Evolutionary conservation across 140 eudicot species (phyloP), one percentile per base, ranked within the genome.

Genomic region (Stevia rebaudiana): DNA sequence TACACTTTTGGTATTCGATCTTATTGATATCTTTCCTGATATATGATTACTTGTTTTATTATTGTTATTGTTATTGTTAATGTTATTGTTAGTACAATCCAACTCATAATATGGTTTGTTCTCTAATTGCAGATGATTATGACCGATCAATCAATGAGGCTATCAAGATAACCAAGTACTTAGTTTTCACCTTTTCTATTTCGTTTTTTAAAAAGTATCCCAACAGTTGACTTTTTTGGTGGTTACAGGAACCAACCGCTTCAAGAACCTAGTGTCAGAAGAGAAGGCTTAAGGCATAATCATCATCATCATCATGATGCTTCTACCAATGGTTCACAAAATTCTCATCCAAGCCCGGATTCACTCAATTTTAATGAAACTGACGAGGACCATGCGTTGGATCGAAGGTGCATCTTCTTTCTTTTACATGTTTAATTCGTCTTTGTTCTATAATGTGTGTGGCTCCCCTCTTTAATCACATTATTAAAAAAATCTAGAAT

Each of bases 81-180:
- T n/a, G n/a, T n/a, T n/a, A n/a, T n/a, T n/a, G n/a, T n/a, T 1
- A 8, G 11, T 5, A 8, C 18, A 15, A 15, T 37, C 12, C 3
- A 46, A 37, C 11, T 49, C 31, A n/a, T n/a, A n/a, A n/a, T n/a
- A n/a, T n/a, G n/a, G n/a, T n/a, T n/a, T n/a, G n/a, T n/a, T n/a
- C n/a, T n/a, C n/a, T n/a, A n/a, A n/a, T 54, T 83, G 89, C 92
- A 91, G 98, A 91, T 88, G 98, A 91, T 70, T 91, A 74, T 75
- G 98, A 91, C 56, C 81, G 82, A 43, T 88, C 98, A 22, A 91
- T 91, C 75, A 87, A 79, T 55, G 98, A 91, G 78, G 98, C 98
- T 63, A 81, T 91, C 83, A 87, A 91, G 79, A 70, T 74, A 68
- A 91, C 95, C 71, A 91, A 81, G 96, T 88, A 85, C 28, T 83